Base-by-base conservation (phyloP, 768 basidiomycete species). In the Russula sp. region DNA sequence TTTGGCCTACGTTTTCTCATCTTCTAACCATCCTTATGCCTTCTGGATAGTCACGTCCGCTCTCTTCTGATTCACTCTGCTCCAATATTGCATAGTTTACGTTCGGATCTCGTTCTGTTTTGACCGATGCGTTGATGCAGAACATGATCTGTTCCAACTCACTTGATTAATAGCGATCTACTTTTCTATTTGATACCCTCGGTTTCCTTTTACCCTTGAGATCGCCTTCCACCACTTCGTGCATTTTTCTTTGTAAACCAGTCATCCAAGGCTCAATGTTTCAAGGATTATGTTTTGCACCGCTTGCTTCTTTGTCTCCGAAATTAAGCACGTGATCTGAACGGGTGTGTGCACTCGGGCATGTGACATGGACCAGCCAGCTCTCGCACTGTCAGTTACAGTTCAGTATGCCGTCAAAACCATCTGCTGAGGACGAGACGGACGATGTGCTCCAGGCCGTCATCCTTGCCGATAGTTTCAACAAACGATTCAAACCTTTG, bases 381-480 rank as follows among this genome's bases (percentile, higher is more conserved):
- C n/a, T n/a, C n/a, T n/a, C n/a, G n/a, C n/a, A n/a, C n/a, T n/a
- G n/a, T n/a, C n/a, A n/a, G n/a, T n/a, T n/a, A n/a, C n/a, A n/a
- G n/a, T 29, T 29, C 25, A 29, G 25, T 29, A 29, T 29, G 46
- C 45, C 45, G 45, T 46, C 45, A 29, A 29, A 29, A 29, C 25
- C 25, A 29, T 29, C 25, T 63, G 72, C 84, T 14, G 76, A 83
- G 41, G 81, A 79, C 54, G 84, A 85, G 14, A 87, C 93, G 53
- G 90, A 94, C 56, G 88, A 97, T 54, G 84, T 91, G 20, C 77
- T 98, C 0, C 95, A 98, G 70, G 96, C 96, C 18, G 90, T 98
- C 59, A 85, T 99, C 47, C 86, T 99, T 45, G 93, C 96, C 11
- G 96, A 99, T 72, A 94, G 92, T 66, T 97, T 95, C 77, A 95